Base-by-base conservation (phyloP, 495 filamentous ascomycete species). In the Tuber indicum region DNA sequence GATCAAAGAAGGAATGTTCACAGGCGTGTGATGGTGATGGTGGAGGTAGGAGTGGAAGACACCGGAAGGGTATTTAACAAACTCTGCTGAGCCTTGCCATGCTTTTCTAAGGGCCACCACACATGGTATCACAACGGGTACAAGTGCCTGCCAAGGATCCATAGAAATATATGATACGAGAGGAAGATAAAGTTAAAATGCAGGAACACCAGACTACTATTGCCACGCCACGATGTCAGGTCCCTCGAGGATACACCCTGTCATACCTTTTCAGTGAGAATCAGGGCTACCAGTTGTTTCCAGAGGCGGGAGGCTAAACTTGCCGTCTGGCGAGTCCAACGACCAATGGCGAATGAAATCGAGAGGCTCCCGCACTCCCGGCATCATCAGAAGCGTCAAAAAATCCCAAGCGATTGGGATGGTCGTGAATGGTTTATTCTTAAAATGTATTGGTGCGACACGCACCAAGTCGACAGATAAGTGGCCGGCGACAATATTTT, bases 11-110 rank as follows among this genome's bases (percentile, higher is more conserved):
- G 58, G 58, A 66, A 66, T 66, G 26, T 32, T 66, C 58, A 66
- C 58, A 36, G 36, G 32, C 58, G 9, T 66, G 58, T 32, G 52
- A 23, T n/a, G 23, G 26, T 66, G 14, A 8, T 19, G 58, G 17
- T 17, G 26, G 12, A 66, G 17, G 32, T 19, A 26, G 58, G 58
- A 66, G 10, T 66, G 58, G 58, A 66, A 66, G 58, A 14, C 32
- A 17, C 17, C 58, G 32, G 58, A 66, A 36, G 26, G 58, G 58
- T 66, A 66, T 66, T 66, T 66, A 66, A 66, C 58, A 66, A 66
- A 66, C 4, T 66, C 26, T 36, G 58, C 58, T 66, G 58, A 32
- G 3, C 4, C 14, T 0, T 12, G 52, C 26, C 7, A n/a, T 7
- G 23, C 52, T 16, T 5, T 19, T 66, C 26, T 32, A 26, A 66